Base-by-base conservation (phyloP, 257 asterid genomes). In the Fraxinus pennsylvanica region DNA sequence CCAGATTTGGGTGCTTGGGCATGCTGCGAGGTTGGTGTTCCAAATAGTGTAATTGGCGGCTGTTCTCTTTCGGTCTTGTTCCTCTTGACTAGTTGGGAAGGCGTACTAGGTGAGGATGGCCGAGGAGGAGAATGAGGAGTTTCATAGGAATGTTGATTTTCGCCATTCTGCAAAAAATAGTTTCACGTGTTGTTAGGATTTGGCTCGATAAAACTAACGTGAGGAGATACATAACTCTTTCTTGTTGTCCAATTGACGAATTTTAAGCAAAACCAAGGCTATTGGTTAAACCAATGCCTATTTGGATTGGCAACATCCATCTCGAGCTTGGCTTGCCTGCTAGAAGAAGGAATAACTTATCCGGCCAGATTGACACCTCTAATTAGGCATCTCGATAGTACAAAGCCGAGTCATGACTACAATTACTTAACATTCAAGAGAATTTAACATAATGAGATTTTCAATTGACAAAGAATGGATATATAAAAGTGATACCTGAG, bases 401-500 rank as follows among this genome's bases (percentile, higher is more conserved):
- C 36, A 33, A 4, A 33, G 36, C 9, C 36, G 36, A 33, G 6
- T 33, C 36, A 33, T 33, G 36, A 4, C 36, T 4, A 33, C 36
- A 33, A 33, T 33, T 33, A 33, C 36, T 33, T 33, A 33, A 33
- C 5, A 5, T 33, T 33, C 36, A 33, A 33, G 57, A 2, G 15
- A 12, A 45, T 45, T 10, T 45, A 50, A 50, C 59, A 50, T 8
- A 41, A 41, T 47, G 59, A 47, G 3, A 47, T 47, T 12, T 14
- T 50, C 15, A 50, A 4, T 15, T 41, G 50, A 9, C 5, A 5
- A 17, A n/a, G 10, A 54, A 54, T 54, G 10, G 5, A 61, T 39
- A 25, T 25, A 25, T 25, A 10, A 43, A 43, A 43, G 52, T 12
- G 52, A 43, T 43, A 88, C 92, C 94, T 90, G 85, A 12, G 84